These are phyloP conservation scores for Aureobasidium zeae DNA, from an alignment of 2,329 filamentous ascomycete genomes.

Conservation along the genomic window DNA sequence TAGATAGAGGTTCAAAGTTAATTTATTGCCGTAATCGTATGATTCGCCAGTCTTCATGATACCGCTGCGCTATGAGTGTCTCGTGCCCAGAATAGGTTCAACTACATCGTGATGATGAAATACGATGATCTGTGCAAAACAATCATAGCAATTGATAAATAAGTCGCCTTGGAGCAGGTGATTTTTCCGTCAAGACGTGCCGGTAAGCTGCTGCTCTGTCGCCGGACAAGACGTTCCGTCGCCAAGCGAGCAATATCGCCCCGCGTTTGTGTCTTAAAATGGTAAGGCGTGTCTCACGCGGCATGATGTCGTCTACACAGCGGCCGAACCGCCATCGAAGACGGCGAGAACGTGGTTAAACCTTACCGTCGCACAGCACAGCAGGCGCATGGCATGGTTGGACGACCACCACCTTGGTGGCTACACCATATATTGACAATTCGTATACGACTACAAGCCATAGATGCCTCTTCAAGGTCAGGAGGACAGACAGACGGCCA, in stretches of 20 bases:
- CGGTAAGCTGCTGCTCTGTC: too few relatives aligned
- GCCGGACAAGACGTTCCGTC: constrained; percentile 4
- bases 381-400: not conserved
- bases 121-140: too few relatives aligned
- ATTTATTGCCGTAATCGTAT: too few relatives aligned
- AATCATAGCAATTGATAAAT: too few relatives aligned
- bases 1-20: too few relatives aligned
- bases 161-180: too few relatives aligned
- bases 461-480: not conserved
- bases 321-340: constrained; percentile 12
- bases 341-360: constrained; percentile 10
- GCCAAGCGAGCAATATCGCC: constrained; percentile 12
- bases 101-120: too few relatives aligned
- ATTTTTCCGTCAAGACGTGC: too few relatives aligned
- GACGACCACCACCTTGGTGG: not conserved
- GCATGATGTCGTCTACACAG: constrained; percentile 7
- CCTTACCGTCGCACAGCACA: constrained; percentile 8
- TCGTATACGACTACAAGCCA: too few relatives aligned
- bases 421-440: not conserved
- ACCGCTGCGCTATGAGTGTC: too few relatives aligned
- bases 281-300: constrained; percentile 10
- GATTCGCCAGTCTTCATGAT: too few relatives aligned
- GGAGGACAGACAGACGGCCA: constrained; percentile 10
- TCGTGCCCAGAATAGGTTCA: too few relatives aligned
- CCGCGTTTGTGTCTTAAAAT: constrained; percentile 4